Evolutionary conservation across 1,284 basidiomycete genomes (phyloP), one percentile per base, ranked within the genome.

Genomic region (Cryptococcus floricola): DNA sequence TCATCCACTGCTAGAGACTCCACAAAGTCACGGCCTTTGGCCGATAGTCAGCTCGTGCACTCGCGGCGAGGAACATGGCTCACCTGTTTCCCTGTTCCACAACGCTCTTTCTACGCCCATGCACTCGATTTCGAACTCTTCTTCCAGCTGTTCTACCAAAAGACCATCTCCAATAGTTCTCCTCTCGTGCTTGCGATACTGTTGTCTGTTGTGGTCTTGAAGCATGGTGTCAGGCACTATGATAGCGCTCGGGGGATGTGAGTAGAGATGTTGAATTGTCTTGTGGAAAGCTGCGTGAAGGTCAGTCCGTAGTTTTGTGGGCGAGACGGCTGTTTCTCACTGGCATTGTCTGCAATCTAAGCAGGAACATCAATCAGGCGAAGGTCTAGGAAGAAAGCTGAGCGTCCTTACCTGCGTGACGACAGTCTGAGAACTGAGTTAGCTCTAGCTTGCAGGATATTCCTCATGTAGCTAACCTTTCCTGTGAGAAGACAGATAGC

Each of bases 401-500:
- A 23, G 47, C 9, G 12, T 14, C 39, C 61, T 48, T 53, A 66
- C 69, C 52, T 71, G 68, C 1, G 68, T 66, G 19, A 67, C 34
- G 27, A 62, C 45, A 37, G 67, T 62, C 66, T 69, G 59, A 13
- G 25, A 31, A 13, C 6, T 8, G 6, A 23, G 23, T 23, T 10
- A 43, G 55, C 50, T 59, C 48, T 14, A 9, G 28, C 23, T 28
- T 44, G n/a, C 31, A 10, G 31, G 31, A 50, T 42, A 55, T 51
- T 62, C 43, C 60, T 44, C 16, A n/a, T 16, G 58, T 41, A 87
- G 71, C 85, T 81, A 28, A 87, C 87, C 54, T 82, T 81, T 12
- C 89, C 90, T 0, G 88, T 92, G 39, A 88, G 86, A 61, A 81
- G 83, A 57, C 91, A 86, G n/a, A 92, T 79, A 0, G 87, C 87